These are phyloP conservation scores for Chlorencoelia australis DNA, from an alignment of 2,329 filamentous ascomycete species.

Conservation along the genomic window DNA sequence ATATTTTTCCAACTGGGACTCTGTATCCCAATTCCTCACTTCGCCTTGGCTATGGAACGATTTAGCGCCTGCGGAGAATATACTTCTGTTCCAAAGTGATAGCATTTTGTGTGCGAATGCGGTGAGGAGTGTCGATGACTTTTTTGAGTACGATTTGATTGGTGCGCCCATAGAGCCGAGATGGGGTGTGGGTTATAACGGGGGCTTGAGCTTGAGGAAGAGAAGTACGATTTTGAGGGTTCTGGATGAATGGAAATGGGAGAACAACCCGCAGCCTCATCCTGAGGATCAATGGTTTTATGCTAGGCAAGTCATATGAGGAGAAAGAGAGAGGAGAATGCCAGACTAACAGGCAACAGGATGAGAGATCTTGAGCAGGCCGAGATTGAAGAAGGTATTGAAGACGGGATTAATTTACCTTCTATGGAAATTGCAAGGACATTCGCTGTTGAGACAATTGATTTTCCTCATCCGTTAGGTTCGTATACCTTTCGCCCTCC, in stretches of 20 bases:
- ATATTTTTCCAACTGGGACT: conserved; percentile 28
- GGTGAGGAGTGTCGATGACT: conserved; percentile 27
- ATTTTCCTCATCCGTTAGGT: conserved; percentile 25
- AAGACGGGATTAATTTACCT: conserved; percentile 22
- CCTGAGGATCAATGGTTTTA: conserved; percentile 27
- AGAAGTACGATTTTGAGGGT: conserved; percentile 26
- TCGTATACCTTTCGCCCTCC: background rate
- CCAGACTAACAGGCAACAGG: conserved; percentile 8
- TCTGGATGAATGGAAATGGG: conserved; percentile 23
- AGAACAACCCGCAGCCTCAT: conserved; percentile 13
- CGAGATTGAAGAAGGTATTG: conserved; percentile 15
- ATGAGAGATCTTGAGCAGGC: conserved; percentile 15
- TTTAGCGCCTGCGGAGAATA: conserved; percentile 25
- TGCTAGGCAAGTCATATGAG: conserved; percentile 14
- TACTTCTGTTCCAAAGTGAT: conserved; percentile 28
- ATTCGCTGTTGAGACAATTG: conserved; percentile 25
- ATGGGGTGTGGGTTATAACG: conserved; percentile 27
- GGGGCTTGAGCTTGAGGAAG: conserved; percentile 30
- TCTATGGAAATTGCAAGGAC: conserved; percentile 23
- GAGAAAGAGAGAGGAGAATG: background rate
- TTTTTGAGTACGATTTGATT: conserved; percentile 29
- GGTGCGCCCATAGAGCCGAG: conserved; percentile 27
- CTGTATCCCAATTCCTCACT: conserved; percentile 29
- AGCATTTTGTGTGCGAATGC: conserved; percentile 29
- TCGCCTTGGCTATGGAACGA: conserved; percentile 28